Evolutionary conservation across 371 early-diverging fungal species (phyloP), one percentile per base, ranked within the genome.

Genomic region (Mortierella sp.): DNA sequence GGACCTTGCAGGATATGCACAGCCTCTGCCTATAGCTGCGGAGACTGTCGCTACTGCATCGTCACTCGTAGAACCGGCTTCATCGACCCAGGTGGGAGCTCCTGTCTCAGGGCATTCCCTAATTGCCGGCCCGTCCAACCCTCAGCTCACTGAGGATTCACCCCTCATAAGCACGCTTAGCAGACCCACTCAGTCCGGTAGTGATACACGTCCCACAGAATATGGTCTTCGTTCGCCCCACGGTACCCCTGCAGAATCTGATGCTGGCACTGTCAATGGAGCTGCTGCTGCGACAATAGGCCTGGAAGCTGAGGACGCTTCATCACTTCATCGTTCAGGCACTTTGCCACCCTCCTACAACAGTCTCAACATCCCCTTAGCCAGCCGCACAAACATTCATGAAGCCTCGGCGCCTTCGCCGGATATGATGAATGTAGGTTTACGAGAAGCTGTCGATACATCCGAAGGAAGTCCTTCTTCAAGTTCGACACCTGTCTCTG

Each of bases 331-430:
- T 41, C 64, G 64, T 39, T 34, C 64, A 7, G 14, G 50, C 24
- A 62, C 66, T 8, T 44, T 72, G 17, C 72, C 72, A 34, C 72
- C 72, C 3, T 52, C 72, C 39, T 72, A 72, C 47, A 72, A 72
- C 52, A 72, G 72, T 43, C 61, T 72, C n/a, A 61, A 72, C 49
- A 65, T 72, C 21, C 71, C 71, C 4, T 50, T 58, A 21, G 49
- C 46, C 21, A 37, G 37, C 28, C 48, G 53, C n/a, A 17, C 27
- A 53, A 60, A 54, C 56, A 60, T 72, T 19, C 60, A 64, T 37
- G 41, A 21, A 4, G 66, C 72, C 32, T 61, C 72, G 3, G 66
- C 66, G 3, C 72, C 72, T 1, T 72, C 66, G 14, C 72, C 72
- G 14, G 47, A 56, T n/a, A 11, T 47, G 37, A 23, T 56, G 26